Evolutionary conservation across 306 rosid species (phyloP).

Genomic region (Crataegus laevigata): DNA sequence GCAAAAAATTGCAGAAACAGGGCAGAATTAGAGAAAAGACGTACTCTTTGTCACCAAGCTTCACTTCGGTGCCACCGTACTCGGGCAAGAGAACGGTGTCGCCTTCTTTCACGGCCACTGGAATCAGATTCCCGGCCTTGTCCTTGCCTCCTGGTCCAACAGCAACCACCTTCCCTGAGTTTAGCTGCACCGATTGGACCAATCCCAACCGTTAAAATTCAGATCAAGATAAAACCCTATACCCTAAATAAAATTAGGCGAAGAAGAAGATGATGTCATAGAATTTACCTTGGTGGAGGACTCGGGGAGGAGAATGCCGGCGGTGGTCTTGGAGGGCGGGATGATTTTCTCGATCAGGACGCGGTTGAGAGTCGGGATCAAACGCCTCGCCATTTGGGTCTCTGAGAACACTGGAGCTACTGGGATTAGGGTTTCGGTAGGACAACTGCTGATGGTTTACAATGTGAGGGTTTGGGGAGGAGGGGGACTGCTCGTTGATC

Average conservation of each 20-base stretch:
- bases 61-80: constrained; percentile 75
- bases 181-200: constrained; percentile 35
- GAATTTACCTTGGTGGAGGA: constrained; percentile 57
- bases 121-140: constrained; percentile 56
- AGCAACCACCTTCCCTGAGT: constrained; percentile 80
- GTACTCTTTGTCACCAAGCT: constrained; percentile 89
- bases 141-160: constrained; percentile 83
- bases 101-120: constrained; percentile 67
- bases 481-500: not conserved
- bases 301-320: constrained; percentile 84
- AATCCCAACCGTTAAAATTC: not conserved
- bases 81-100: constrained; percentile 88
- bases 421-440: not conserved
- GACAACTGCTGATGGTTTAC: not conserved
- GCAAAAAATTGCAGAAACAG: not conserved
- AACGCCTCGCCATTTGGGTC: constrained; percentile 67
- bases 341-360: constrained; percentile 70
- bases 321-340: constrained; percentile 72
- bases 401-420: not conserved
- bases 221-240: not conserved
- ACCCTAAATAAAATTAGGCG: not conserved
- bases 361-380: constrained; percentile 73
- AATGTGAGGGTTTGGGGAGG: not conserved
- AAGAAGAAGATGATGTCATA: not conserved
- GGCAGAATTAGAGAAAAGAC: not conserved